Evolutionary conservation across 306 rosid species (phyloP).

Genomic region (Pueraria montana): DNA sequence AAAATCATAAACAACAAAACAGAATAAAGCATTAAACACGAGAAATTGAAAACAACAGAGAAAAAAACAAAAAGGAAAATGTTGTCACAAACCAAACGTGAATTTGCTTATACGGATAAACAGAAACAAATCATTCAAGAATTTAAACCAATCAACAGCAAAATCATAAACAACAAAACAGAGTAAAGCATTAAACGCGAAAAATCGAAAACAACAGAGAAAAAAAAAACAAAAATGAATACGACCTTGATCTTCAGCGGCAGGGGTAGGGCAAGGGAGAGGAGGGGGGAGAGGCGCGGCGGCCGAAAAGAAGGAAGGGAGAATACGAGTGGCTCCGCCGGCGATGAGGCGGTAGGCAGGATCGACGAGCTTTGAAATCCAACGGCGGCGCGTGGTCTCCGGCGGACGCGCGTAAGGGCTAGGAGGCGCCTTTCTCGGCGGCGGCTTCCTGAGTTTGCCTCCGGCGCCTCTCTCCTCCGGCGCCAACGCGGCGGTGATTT

Average conservation of each 20-base stretch:
- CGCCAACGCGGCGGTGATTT: not conserved
- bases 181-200: not conserved
- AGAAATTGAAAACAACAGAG: not conserved
- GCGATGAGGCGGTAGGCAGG: slow-evolving; percentile 80
- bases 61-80: too few species aligned
- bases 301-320: slow-evolving; percentile 65
- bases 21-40: too few species aligned
- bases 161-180: not conserved
- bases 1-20: not conserved
- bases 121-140: not conserved
- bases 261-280: slow-evolving; percentile 38
- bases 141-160: not conserved
- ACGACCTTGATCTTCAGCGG: slow-evolving; percentile 55
- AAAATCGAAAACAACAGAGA: not conserved
- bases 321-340: slow-evolving; percentile 68
- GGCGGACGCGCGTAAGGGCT: slow-evolving; percentile 47
- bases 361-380: slow-evolving; percentile 82
- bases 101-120: too few species aligned
- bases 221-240: not conserved
- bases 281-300: slow-evolving; percentile 41
- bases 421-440: slow-evolving; percentile 43
- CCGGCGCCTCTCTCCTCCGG: slow-evolving; percentile 49
- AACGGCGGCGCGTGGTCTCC: slow-evolving; percentile 50
- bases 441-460: slow-evolving; percentile 58
- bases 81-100: not conserved